Evolutionary conservation across 208 protist species (phyloP).

Genomic region (Crithidia fasciculata): DNA sequence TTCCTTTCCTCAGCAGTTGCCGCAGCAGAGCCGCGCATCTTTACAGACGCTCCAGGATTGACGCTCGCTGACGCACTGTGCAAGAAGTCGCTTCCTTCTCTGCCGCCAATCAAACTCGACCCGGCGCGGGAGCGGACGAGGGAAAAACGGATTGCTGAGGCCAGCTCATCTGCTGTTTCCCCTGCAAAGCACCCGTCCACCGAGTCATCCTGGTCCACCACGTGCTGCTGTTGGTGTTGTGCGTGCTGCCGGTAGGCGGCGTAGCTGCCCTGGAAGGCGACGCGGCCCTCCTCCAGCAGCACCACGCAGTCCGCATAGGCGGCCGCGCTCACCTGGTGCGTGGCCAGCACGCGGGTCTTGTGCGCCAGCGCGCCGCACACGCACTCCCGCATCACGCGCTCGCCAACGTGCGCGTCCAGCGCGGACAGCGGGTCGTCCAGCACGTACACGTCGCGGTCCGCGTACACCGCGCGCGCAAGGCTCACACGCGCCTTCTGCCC

Average conservation of each 20-base stretch:
- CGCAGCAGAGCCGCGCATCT: neutral
- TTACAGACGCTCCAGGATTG: neutral
- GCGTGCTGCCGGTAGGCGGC: constrained; percentile 44
- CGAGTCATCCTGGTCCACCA: constrained; percentile 18
- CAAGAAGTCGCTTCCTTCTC: constrained; percentile 10
- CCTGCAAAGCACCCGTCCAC: neutral
- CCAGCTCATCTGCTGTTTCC: constrained; percentile 6
- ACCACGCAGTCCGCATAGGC: constrained; percentile 81
- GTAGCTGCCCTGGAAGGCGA: constrained; percentile 48
- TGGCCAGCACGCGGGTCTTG: constrained; percentile 92
- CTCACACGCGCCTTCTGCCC: constrained; percentile 82
- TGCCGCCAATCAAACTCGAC: neutral
- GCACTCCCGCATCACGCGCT: constrained; percentile 57
- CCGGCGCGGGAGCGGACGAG: neutral
- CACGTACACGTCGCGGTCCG: constrained; percentile 80
- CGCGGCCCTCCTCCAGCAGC: constrained; percentile 59
- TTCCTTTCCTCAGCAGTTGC: neutral
- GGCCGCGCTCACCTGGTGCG: constrained; percentile 92
- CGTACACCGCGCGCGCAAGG: constrained; percentile 85
- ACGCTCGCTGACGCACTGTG: too few species aligned
- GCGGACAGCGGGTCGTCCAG: constrained; percentile 93
- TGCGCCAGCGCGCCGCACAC: constrained; percentile 59
- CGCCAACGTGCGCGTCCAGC: constrained; percentile 89
- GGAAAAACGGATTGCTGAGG: neutral
- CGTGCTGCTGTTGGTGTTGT: constrained; percentile 43